Conservation (phyloP, 2,329 filamentous ascomycete species). For the Didymella exigua region DNA sequence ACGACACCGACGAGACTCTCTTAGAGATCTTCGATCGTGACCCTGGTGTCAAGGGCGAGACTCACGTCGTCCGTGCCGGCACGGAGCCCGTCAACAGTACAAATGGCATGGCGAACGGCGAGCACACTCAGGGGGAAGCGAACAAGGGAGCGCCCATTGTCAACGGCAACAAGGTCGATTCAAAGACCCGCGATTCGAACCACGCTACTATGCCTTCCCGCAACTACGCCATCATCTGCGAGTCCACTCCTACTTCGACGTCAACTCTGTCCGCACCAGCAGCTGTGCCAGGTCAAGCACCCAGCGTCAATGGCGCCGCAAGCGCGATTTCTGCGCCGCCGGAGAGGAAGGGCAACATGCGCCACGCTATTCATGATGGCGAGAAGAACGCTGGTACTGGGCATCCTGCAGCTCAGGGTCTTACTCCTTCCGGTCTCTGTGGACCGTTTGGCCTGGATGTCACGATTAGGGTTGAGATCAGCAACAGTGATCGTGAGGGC, state of each 20-base stretch:
- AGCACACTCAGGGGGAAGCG: constrained; percentile 16
- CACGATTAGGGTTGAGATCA: constrained; percentile 56
- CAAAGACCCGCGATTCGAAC: constrained; percentile 74
- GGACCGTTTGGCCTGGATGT: constrained; percentile 55
- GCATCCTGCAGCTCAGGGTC: constrained; percentile 70
- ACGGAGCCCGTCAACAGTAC: constrained; percentile 22
- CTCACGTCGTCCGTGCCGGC: constrained; percentile 28
- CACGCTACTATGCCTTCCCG: constrained; percentile 80
- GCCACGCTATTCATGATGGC: constrained; percentile 73
- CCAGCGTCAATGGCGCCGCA: constrained; percentile 36
- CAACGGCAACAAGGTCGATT: constrained; percentile 36
- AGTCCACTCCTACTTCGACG: constrained; percentile 48
- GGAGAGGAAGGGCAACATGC: constrained; percentile 61
- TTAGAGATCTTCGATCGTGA: constrained; percentile 67
- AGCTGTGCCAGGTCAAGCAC: constrained; percentile 29
- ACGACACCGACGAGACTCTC: constrained; percentile 67
- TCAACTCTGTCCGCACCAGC: constrained; percentile 24
- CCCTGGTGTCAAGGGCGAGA: constrained; percentile 48
- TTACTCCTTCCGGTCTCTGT: constrained; percentile 50
- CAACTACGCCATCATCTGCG: constrained; percentile 68
- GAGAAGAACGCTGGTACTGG: constrained; percentile 78
- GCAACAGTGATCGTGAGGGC: constrained; percentile 51
- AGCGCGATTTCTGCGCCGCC: constrained; percentile 34
- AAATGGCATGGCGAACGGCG: constrained; percentile 28
- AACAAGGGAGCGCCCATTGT: constrained; percentile 21